Evolutionary conservation across 768 basidiomycete genomes (phyloP).

Genomic region (Gelatoporia subvermispora): DNA sequence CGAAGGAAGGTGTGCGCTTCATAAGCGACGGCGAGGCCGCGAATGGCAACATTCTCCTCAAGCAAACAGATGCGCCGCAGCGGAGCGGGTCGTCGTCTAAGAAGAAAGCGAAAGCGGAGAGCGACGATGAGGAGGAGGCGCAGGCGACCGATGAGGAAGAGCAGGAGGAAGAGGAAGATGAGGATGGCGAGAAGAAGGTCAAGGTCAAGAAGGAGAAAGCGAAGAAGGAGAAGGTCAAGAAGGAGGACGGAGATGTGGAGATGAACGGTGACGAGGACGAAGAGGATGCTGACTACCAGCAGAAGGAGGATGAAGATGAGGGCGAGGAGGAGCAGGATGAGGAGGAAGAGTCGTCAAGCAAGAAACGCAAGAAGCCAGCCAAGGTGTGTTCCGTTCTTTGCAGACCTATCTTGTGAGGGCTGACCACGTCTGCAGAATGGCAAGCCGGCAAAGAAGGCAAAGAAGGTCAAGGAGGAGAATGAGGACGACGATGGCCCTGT

Average conservation of each 20-base stretch:
- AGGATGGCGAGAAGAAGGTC: constrained; percentile 32
- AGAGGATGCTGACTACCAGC: constrained; percentile 38
- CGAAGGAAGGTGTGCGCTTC: constrained; percentile 94
- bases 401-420: neutral
- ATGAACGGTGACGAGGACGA: constrained; percentile 36
- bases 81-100: constrained; percentile 13
- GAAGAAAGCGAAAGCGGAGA: constrained; percentile 31
- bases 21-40: constrained; percentile 92
- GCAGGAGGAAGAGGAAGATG: constrained; percentile 43
- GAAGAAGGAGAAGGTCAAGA: constrained; percentile 47
- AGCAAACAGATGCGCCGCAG: constrained; percentile 57
- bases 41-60: constrained; percentile 80
- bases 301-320: constrained; percentile 16
- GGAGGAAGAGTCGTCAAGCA: constrained; percentile 33
- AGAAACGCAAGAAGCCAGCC: constrained; percentile 64
- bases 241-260: constrained; percentile 26
- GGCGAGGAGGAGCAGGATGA: constrained; percentile 32
- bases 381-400: constrained; percentile 37
- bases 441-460: constrained; percentile 53
- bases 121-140: constrained; percentile 41
- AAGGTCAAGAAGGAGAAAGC: constrained; percentile 40
- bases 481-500: constrained; percentile 48
- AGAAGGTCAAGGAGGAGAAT: constrained; percentile 40
- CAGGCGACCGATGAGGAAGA: constrained; percentile 40
- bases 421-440: constrained; percentile 16